Evolutionary conservation across 2,329 filamentous ascomycete species (phyloP).

Genomic region (Microdochium nivale): DNA sequence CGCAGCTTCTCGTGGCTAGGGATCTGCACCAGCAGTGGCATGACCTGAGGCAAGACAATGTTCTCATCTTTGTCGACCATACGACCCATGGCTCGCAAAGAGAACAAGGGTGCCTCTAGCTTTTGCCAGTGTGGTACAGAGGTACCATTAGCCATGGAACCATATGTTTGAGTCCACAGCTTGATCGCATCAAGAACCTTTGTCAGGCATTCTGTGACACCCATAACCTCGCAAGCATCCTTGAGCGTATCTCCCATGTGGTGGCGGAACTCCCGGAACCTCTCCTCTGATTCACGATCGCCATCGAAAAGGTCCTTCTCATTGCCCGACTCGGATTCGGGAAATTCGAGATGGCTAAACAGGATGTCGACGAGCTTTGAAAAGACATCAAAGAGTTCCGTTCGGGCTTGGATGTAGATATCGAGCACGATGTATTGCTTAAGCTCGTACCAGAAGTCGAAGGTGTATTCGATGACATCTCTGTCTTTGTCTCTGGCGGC

Average conservation of each 20-base stretch:
- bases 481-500: slow-evolving; percentile 78
- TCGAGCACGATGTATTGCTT: slow-evolving; percentile 94
- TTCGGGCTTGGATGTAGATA: slow-evolving; percentile 73
- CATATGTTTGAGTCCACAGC: slow-evolving; percentile 79
- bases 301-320: slow-evolving; percentile 87
- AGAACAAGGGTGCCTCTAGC: slow-evolving; percentile 89
- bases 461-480: slow-evolving; percentile 89
- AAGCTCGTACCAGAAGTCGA: slow-evolving; percentile 96
- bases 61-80: slow-evolving; percentile 90
- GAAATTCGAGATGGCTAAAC: slow-evolving; percentile 83
- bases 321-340: slow-evolving; percentile 62
- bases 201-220: slow-evolving; percentile 78
- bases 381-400: slow-evolving; percentile 73
- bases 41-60: slow-evolving; percentile 80
- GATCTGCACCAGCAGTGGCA: slow-evolving; percentile 88
- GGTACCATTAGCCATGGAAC: slow-evolving; percentile 60
- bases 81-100: slow-evolving; percentile 89
- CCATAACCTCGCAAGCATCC: slow-evolving; percentile 93
- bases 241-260: slow-evolving; percentile 97
- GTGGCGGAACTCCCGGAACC: slow-evolving; percentile 93
- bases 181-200: slow-evolving; percentile 86
- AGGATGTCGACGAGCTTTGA: slow-evolving; percentile 88
- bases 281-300: slow-evolving; percentile 91
- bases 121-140: slow-evolving; percentile 93
- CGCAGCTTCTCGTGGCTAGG: slow-evolving; percentile 96